Evolutionary conservation across 202 grass and related monocot genomes (phyloP), one percentile per base, ranked within the genome.

Genomic region (Zoysia matrella): DNA sequence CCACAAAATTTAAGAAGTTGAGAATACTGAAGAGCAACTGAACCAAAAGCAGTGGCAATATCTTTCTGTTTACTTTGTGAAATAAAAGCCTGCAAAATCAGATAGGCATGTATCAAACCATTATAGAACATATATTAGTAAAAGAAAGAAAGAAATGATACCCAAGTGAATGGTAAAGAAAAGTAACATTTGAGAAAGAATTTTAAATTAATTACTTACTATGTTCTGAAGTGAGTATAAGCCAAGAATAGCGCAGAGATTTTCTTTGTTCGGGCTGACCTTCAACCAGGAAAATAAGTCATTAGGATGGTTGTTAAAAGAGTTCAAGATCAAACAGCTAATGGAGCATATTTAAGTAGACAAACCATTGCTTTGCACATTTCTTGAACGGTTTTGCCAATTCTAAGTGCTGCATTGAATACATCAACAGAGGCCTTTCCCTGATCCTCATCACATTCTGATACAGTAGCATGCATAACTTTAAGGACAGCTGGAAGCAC

Each of bases 221-320:
- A 95, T 93, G 72, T 81, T 98, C 67, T 94, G 92, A 80, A 98
- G 86, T 48, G 86, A 58, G 47, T 98, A 95, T 80, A 98, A 83
- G 75, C 90, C 90, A 88, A 98, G 92, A 78, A 95, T 88, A 58
- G 80, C 89, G 81, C 60, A 80, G 11, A 98, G 79, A 65, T 98
- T 90, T 64, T 88, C 78, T 86, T 91, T 86, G 61, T 75, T 93
- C 65, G 58, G 75, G 76, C 79, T 73, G n/a, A 83, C 72, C 92
- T 94, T 78, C 41, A 73, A 81, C 77, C 51, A 82, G 71, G 77
- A 57, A 86, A 53, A 60, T 11, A 52, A 66, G 36, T 60, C n/a
- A 72, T 68, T 10, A 60, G 71, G 15, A 82, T 82, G 54, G 69
- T 15, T 11, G 10, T 56, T 50, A 43, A 71, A 40, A 14, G 75